Conservation (phyloP, 805 yeast species). For the Barnettozyma populi region DNA sequence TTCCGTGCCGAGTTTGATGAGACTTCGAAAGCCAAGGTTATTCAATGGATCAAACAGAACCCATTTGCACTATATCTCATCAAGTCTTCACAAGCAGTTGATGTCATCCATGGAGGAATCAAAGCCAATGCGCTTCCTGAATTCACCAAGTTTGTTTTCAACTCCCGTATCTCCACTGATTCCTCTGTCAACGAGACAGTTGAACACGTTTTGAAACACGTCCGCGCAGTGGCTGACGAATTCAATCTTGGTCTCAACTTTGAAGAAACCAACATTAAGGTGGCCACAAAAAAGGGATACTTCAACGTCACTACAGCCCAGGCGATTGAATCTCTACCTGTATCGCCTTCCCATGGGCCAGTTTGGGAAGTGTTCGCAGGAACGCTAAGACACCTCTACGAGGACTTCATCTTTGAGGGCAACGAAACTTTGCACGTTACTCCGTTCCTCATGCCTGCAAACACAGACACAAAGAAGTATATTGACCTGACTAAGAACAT, state of each 20-base stretch:
- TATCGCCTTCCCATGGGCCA: constrained; percentile 13
- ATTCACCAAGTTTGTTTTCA: constrained; percentile 38
- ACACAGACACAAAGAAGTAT: constrained; percentile 65
- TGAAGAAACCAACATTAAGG: constrained; percentile 13
- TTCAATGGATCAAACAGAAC: constrained; percentile 19
- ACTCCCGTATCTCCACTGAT: constrained; percentile 62
- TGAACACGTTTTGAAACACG: constrained; percentile 22
- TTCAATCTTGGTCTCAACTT: constrained; percentile 20
- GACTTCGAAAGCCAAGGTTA: constrained; percentile 33
- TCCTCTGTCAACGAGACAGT: constrained; percentile 36
- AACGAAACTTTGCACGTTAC: constrained; percentile 44
- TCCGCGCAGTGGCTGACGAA: constrained; percentile 16
- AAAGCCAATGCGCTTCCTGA: constrained; percentile 79
- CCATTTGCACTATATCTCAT: constrained; percentile 13
- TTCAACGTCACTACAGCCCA: constrained; percentile 20
- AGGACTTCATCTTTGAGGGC: constrained; percentile 43
- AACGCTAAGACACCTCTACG: constrained; percentile 46
- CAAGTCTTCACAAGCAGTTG: constrained; percentile 23
- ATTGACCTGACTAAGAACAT: constrained; percentile 58
- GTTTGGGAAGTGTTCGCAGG: constrained; percentile 20
- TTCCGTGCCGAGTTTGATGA: constrained; percentile 31
- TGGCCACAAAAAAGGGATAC: constrained; percentile 24
- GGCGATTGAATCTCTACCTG: constrained; percentile 13
- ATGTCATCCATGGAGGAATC: constrained; percentile 56
- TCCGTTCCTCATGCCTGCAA: constrained; percentile 48